Evolutionary conservation across 345 rosid genomes (phyloP).

Genomic region (Acer saccharum): DNA sequence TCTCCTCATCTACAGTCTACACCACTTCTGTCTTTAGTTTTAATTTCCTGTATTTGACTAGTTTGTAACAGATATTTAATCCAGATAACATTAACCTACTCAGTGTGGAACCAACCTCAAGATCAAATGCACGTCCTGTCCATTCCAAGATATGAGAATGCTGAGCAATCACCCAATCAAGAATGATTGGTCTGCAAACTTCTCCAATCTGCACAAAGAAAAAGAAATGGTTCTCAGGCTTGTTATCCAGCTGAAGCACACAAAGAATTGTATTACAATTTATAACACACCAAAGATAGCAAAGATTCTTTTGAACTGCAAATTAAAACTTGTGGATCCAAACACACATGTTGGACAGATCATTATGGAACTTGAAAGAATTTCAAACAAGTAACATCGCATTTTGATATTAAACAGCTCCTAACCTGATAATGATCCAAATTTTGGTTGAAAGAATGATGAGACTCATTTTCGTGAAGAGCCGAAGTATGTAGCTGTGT

Average conservation of each 20-base stretch:
- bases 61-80: neutral
- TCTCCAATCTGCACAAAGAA: slow-evolving; percentile 64
- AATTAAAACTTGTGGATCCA: slow-evolving; percentile 4
- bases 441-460: slow-evolving; percentile 34
- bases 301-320: neutral
- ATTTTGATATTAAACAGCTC: neutral
- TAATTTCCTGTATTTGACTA: neutral
- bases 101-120: slow-evolving; percentile 63
- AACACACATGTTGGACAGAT: neutral
- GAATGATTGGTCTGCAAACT: slow-evolving; percentile 71
- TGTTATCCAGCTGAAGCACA: slow-evolving; percentile 4
- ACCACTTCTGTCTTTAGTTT: neutral
- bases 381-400: neutral
- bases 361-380: neutral
- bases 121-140: slow-evolving; percentile 88
- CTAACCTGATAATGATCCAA: slow-evolving; percentile 73
- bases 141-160: slow-evolving; percentile 90
- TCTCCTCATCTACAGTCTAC: neutral
- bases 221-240: slow-evolving; percentile 1
- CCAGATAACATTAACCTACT: slow-evolving; percentile 9
- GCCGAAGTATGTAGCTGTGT: slow-evolving; percentile 54
- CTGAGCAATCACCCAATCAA: slow-evolving; percentile 96
- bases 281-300: neutral
- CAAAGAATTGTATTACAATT: slow-evolving; percentile 2
- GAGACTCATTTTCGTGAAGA: slow-evolving; percentile 39